Percentiles rank a stretch among this genome's conserved stretches.
phyloP scores from a whole-genome alignment of 2,329 filamentous ascomycete genomes.

The Calonectria pauciramosa region DNA sequence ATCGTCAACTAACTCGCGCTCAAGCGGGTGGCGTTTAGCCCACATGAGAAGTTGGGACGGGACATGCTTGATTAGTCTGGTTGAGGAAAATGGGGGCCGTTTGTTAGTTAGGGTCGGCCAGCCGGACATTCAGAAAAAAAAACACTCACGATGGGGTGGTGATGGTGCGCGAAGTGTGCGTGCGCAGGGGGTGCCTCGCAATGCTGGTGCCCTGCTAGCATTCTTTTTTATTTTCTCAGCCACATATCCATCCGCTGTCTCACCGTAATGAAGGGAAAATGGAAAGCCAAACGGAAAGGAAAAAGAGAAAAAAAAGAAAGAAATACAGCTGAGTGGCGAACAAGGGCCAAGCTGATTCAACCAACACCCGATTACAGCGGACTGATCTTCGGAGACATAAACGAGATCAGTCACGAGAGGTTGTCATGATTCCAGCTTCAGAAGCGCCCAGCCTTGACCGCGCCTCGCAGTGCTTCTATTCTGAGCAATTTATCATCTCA shows the following conservation, averaged over 20 bases:
- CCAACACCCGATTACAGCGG: background rate
- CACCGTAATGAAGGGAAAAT: background rate
- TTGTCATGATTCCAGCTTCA: background rate
- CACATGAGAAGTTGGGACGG: constrained; percentile 9
- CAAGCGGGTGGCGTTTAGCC: constrained; percentile 11
- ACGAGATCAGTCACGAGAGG: constrained; percentile 6
- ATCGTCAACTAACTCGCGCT: constrained; percentile 3
- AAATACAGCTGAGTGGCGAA: background rate
- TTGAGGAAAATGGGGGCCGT: constrained; percentile 9
- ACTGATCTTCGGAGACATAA: background rate
- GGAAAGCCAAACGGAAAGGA: background rate
- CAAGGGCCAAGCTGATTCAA: background rate
- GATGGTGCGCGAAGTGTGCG: background rate
- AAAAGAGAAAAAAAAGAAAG: background rate
- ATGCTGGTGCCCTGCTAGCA: background rate
- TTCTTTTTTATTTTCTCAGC: background rate
- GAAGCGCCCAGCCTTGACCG: background rate
- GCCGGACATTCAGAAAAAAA: background rate
- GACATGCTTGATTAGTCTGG: background rate
- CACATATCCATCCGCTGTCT: background rate
- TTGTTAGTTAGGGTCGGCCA: background rate
- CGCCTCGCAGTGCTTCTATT: constrained; percentile 38
- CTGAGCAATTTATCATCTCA: constrained; percentile 36
- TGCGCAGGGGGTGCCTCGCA: background rate
- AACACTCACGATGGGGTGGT: background rate